Percentiles rank a stretch among this genome's conserved stretches.
Conservation (phyloP, 257 asterid genomes). For the Vinca minor region DNA sequence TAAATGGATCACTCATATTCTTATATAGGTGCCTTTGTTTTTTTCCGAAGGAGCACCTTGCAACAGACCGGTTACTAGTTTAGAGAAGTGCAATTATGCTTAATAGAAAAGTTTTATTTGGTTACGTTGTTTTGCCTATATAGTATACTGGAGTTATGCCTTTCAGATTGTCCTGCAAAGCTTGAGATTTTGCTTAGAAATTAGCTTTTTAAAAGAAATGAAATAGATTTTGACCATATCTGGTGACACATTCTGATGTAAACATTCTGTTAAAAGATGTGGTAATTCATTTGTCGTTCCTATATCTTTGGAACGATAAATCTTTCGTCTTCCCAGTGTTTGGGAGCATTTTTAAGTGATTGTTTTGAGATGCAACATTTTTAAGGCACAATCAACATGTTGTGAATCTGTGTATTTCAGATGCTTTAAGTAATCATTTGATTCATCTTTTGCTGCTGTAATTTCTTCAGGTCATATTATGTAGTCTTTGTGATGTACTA, state of each 20-base stretch:
- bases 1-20: conserved; percentile 45
- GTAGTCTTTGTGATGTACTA: too few relatives aligned
- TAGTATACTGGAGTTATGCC: neutral
- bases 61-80: neutral
- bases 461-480: too few relatives aligned
- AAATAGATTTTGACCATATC: neutral
- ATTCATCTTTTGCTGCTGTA: too few relatives aligned
- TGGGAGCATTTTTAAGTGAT: neutral
- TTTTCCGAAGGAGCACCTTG: neutral
- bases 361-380: too few relatives aligned
- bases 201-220: neutral
- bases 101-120: neutral
- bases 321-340: too few relatives aligned
- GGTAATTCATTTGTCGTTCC: neutral
- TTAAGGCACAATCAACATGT: too few relatives aligned
- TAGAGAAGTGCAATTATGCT: neutral
- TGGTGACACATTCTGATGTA: neutral
- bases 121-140: neutral
- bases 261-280: neutral
- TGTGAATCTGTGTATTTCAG: too few relatives aligned
- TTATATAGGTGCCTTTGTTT: neutral
- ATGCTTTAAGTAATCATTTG: too few relatives aligned
- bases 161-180: neutral
- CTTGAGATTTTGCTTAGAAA: neutral
- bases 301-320: neutral